Evolutionary conservation across 306 rosid genomes (phyloP).

Genomic region (Cicer chorassanicum): DNA sequence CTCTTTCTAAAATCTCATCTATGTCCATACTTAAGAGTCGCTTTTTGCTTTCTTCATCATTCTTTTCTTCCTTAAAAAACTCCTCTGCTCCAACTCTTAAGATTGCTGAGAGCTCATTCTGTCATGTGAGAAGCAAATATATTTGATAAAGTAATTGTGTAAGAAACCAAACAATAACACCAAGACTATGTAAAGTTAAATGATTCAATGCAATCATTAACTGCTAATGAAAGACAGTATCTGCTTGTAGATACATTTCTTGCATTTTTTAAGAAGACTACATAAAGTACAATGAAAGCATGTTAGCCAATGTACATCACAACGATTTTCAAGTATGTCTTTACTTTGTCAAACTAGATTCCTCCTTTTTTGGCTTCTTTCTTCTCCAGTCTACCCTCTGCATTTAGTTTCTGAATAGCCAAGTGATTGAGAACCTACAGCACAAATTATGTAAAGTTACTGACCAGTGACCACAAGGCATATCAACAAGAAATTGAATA

Average conservation of each 20-base stretch:
- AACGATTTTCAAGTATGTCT: constrained; percentile 35
- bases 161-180: neutral
- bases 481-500: constrained; percentile 13
- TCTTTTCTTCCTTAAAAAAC: constrained; percentile 95
- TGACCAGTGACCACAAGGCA: constrained; percentile 6
- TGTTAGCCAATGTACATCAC: neutral
- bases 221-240: no score
- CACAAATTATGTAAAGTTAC: constrained; percentile 44
- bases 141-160: neutral
- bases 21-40: constrained; percentile 88
- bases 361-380: constrained; percentile 95
- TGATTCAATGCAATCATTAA: constrained; percentile 10
- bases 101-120: constrained; percentile 95
- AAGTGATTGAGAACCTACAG: constrained; percentile 95
- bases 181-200: neutral
- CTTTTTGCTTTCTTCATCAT: constrained; percentile 96
- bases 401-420: constrained; percentile 98
- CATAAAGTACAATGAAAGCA: neutral
- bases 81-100: constrained; percentile 98
- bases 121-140: constrained; percentile 52
- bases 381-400: constrained; percentile 98
- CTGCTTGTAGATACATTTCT: neutral
- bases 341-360: constrained; percentile 87
- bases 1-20: constrained; percentile 99
- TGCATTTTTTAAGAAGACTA: neutral